Conservation (phyloP, 2,329 filamentous ascomycete genomes). For the Nannizziopsis barbatae region DNA sequence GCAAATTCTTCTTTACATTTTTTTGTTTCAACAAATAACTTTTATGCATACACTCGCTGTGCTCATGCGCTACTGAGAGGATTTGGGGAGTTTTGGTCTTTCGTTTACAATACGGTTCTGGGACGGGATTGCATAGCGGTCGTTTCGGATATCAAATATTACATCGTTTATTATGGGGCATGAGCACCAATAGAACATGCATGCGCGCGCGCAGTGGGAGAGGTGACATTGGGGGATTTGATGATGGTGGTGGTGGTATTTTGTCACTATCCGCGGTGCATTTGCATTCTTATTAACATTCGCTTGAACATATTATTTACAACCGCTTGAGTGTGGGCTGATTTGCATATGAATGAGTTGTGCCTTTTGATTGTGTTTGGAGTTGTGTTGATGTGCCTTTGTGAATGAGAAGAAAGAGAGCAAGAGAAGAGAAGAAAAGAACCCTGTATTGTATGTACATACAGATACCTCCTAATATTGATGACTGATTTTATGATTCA, state of each 20-base stretch:
- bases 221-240: not conserved
- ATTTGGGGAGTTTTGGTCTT: slow-evolving; percentile 6
- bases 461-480: too few relatives aligned
- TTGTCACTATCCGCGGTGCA: too few relatives aligned
- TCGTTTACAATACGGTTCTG: not conserved
- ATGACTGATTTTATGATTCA: too few relatives aligned
- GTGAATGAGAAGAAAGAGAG: too few relatives aligned
- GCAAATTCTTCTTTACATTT: slow-evolving; percentile 17
- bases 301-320: slow-evolving; percentile 4
- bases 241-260: too few relatives aligned
- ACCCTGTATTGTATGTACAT: not conserved
- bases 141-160: slow-evolving; percentile 6
- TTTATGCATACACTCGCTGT: slow-evolving; percentile 18
- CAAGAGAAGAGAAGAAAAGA: not conserved
- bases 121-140: slow-evolving; percentile 10
- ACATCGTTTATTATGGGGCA: not conserved
- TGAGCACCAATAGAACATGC: slow-evolving; percentile 10
- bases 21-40: too few relatives aligned
- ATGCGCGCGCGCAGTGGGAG: too few relatives aligned
- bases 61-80: slow-evolving; percentile 11
- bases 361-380: not conserved
- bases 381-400: too few relatives aligned
- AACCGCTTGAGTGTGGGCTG: not conserved
- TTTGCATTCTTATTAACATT: slow-evolving; percentile 3
- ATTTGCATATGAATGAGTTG: too few relatives aligned